Conservation (phyloP, 176 grass and related monocot species). For the Oryza rufipogon region DNA sequence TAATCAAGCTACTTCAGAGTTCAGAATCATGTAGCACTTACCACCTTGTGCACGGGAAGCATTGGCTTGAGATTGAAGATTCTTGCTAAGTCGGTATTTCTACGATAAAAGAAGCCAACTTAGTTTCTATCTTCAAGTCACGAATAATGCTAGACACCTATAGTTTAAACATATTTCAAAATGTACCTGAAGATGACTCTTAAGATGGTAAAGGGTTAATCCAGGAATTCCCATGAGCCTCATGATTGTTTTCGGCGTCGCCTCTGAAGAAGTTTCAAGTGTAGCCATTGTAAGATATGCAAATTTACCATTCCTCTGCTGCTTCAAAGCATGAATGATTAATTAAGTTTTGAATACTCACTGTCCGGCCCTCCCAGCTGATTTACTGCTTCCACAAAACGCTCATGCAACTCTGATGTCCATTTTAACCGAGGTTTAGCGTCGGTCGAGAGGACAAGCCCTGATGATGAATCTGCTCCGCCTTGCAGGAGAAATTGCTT, state of each 20-base stretch:
- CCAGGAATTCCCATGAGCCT: slow-evolving; percentile 90
- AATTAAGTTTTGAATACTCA: slow-evolving; percentile 42
- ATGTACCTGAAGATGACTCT: slow-evolving; percentile 95
- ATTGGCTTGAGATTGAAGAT: slow-evolving; percentile 66
- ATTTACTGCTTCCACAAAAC: slow-evolving; percentile 74
- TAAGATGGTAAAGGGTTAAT: slow-evolving; percentile 93
- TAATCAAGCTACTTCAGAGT: slow-evolving; percentile 17
- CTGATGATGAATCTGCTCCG: slow-evolving; percentile 64
- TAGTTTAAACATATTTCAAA: not conserved
- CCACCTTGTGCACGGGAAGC: slow-evolving; percentile 56
- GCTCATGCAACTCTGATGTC: slow-evolving; percentile 89
- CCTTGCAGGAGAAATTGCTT: slow-evolving; percentile 58
- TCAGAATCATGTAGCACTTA: slow-evolving; percentile 23
- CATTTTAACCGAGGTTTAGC: slow-evolving; percentile 93
- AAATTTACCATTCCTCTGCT: slow-evolving; percentile 5
- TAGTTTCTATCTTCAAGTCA: slow-evolving; percentile 38
- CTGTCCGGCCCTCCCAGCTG: slow-evolving; percentile 91
- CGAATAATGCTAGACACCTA: slow-evolving; percentile 27
- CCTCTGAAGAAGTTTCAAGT: slow-evolving; percentile 55
- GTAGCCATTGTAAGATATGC: not conserved
- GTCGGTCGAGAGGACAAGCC: slow-evolving; percentile 88
- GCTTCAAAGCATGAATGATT: not conserved
- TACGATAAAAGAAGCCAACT: slow-evolving; percentile 38
- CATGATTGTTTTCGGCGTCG: slow-evolving; percentile 94
- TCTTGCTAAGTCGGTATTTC: slow-evolving; percentile 95